Base-by-base conservation (phyloP, 176 grass and related monocot species). In the Tuctoria greenei region DNA sequence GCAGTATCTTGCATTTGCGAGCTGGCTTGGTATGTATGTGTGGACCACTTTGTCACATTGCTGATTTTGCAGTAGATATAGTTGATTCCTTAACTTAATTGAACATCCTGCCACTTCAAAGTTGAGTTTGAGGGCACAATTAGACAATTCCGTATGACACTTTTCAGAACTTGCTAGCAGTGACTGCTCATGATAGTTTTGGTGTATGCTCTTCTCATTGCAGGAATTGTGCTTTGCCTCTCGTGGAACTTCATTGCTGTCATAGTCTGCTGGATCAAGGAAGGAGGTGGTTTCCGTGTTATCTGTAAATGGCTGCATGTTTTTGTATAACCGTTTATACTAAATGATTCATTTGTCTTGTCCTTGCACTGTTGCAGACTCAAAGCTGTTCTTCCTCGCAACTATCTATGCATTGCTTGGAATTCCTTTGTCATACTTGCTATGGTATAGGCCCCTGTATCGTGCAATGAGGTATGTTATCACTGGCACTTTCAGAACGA, bases 201-300 rank as follows among this genome's bases (percentile, higher is more conserved):
- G 38, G 10, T 58, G 74, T 26, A 7, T 71, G 10, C 67, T 81
- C 42, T 72, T 81, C 36, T 26, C 6, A 54, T 72, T 72, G 36
- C 79, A 97, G 95, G 95, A 60, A 90, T 95, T 57, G 79, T 99
- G 69, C 82, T 95, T 40, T 99, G 95, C 46, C 76, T 99, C 57
- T 86, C 73, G 15, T 99, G 87, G 86, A 99, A 99, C 80, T 86
- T 99, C 38, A 74, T 99, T 67, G 95, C 89, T 59, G 95, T 99
- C 69, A 90, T 88, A 73, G 83, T 92, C 76, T 99, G 91, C 74
- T 99, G 91, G 91, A 92, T 99, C 81, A 95, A 81, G 90, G 95
- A 93, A 57, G 95, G 89, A 92, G 95, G 91, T 99, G 65, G 71
- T 0, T 74, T 70, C 73, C 67, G 60, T 69, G 36, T 39, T 60